Percentiles rank a stretch among this genome's conserved stretches.
These are phyloP conservation scores for Suillus spraguei DNA, from an alignment of 768 basidiomycete genomes.

Conservation along the genomic window DNA sequence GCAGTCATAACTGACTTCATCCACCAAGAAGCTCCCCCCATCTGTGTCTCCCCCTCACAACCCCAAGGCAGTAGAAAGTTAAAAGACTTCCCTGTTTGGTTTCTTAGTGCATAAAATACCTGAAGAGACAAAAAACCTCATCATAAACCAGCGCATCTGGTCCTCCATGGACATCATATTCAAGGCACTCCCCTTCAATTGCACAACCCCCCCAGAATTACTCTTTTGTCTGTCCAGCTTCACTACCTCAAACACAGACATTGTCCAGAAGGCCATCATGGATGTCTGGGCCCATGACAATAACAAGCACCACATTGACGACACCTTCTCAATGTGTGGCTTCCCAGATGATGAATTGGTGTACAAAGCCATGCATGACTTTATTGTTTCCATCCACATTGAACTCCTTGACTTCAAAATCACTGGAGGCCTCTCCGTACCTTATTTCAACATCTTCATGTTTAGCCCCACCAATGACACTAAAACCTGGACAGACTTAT, in stretches of 20 bases:
- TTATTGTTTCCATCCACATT: neutral
- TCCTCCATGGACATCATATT: neutral
- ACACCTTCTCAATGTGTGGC: neutral
- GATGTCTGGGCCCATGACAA: neutral
- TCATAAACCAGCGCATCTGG: neutral
- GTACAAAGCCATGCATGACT: neutral
- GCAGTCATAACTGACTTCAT: neutral
- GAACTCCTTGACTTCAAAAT: neutral
- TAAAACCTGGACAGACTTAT: neutral
- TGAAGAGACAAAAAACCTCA: neutral
- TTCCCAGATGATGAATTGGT: neutral
- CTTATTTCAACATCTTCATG: neutral
- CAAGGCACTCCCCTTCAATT: neutral
- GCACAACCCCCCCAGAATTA: neutral
- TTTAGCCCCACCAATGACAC: neutral
- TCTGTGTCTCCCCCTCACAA: neutral
- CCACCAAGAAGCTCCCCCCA: neutral
- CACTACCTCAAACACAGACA: neutral
- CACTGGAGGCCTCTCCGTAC: neutral
- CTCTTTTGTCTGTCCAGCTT: neutral
- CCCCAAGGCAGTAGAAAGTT: neutral
- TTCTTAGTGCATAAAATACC: neutral
- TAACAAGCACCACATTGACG: neutral
- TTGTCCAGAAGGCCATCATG: neutral
- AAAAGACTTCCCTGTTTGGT: neutral